phyloP scores from a whole-genome alignment of 2,329 filamentous ascomycete species.

The Emergomyces orientalis region DNA sequence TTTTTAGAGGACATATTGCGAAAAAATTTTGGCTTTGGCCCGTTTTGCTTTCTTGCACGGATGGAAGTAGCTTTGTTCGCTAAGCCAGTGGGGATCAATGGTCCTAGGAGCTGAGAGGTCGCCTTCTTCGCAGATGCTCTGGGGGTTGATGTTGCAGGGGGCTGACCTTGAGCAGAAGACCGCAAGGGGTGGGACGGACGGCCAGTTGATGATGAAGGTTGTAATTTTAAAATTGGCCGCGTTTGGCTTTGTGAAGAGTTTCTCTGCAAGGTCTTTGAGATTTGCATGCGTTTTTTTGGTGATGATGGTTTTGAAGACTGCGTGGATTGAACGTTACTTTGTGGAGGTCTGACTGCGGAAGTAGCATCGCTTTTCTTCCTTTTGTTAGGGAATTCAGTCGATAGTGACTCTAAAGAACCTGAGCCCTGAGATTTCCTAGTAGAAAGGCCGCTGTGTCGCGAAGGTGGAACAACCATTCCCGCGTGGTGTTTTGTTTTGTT shows the following conservation, averaged over 20 bases:
- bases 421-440: not conserved
- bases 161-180: not conserved
- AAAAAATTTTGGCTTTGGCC: constrained; percentile 10
- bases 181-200: not conserved
- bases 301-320: not conserved
- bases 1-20: constrained; percentile 21
- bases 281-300: not conserved
- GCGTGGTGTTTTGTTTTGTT: not conserved
- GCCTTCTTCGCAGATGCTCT: not conserved
- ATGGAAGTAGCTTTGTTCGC: not conserved
- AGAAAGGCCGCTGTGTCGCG: not conserved
- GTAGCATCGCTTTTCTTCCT: not conserved
- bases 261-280: not conserved
- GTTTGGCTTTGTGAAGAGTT: not conserved
- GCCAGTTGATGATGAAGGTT: not conserved
- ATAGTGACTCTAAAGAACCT: not conserved
- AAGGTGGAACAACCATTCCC: not conserved
- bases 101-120: not conserved
- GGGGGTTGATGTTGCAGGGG: not conserved
- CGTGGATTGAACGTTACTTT: not conserved
- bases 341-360: not conserved
- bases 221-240: not conserved
- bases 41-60: not conserved
- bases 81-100: not conserved
- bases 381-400: not conserved